A percentile compares a stretch with the other conserved stretches of the same genome.
Conservation (phyloP, 805 yeast genomes). For the Sugiyamaella valdiviana region DNA sequence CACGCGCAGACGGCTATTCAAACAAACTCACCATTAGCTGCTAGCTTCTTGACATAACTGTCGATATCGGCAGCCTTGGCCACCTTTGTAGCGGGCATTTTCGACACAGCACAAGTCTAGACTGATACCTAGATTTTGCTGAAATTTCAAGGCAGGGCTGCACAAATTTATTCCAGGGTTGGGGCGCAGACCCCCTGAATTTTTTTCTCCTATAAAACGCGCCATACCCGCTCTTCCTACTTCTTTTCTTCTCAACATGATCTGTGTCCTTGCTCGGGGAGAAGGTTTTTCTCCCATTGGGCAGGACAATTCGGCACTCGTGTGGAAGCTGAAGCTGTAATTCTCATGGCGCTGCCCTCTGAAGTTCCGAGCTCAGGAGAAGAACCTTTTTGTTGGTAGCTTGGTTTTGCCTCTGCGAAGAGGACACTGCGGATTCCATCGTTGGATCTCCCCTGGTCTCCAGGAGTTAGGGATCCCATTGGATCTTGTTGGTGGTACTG, state of each 20-base stretch:
- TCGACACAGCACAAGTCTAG: not conserved
- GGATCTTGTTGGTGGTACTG: conserved; percentile 15
- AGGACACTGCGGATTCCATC: conserved; percentile 18
- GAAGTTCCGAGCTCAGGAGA: conserved; percentile 1
- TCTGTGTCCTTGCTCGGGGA: conserved; percentile 14
- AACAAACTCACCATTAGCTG: conserved; percentile 49
- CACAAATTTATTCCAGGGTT: not conserved
- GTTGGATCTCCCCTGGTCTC: conserved; percentile 21
- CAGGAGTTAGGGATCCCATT: conserved; percentile 24
- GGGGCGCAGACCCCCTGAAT: not conserved
- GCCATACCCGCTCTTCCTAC: not conserved
- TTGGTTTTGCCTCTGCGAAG: conserved; percentile 8
- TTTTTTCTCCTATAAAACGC: conserved; percentile 1
- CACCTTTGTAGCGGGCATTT: conserved; percentile 13
- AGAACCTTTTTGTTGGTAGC: conserved; percentile 2
- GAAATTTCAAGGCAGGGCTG: not conserved
- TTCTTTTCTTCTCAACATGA: conserved; percentile 15
- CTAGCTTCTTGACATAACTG: conserved; percentile 58
- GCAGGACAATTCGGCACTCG: conserved; percentile 32
- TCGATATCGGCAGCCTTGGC: conserved; percentile 8
- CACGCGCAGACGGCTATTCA: not conserved
- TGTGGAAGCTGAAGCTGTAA: conserved; percentile 29
- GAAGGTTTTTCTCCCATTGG: conserved; percentile 17
- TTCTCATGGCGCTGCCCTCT: not conserved
- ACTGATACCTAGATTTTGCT: not conserved